Percentiles rank a stretch among this genome's conserved stretches.
phyloP scores from a whole-genome alignment of 2,329 filamentous ascomycete genomes.

The Ascochyta rabiei region DNA sequence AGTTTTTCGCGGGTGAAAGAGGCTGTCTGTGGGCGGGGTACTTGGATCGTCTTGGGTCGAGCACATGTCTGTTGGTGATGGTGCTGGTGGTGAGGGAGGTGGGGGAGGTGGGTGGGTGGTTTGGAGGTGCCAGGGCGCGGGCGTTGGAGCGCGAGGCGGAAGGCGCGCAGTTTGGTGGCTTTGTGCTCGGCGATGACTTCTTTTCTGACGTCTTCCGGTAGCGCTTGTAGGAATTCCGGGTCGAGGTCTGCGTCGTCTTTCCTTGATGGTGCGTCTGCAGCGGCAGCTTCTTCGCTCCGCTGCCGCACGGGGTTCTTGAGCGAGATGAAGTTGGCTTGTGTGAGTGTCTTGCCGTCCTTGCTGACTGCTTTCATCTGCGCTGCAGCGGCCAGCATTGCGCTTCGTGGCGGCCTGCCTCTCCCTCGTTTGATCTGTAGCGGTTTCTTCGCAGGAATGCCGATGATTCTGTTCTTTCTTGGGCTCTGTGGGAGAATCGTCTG shows the following conservation, averaged over 20 bases:
- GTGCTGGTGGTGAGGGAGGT: neutral
- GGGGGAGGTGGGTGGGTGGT: neutral
- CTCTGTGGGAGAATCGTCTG: constrained; percentile 48
- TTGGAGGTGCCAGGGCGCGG: constrained; percentile 12
- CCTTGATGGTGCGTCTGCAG: constrained; percentile 29
- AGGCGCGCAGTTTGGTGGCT: constrained; percentile 33
- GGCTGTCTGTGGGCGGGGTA: constrained; percentile 59
- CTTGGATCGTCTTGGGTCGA: constrained; percentile 41
- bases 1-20: constrained; percentile 68
- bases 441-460: constrained; percentile 58
- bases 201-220: constrained; percentile 69
- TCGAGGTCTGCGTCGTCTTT: constrained; percentile 28
- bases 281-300: constrained; percentile 28
- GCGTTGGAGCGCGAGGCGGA: constrained; percentile 39
- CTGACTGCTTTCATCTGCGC: constrained; percentile 55
- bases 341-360: constrained; percentile 53
- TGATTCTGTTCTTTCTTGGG: constrained; percentile 59
- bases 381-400: constrained; percentile 52
- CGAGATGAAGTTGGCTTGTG: constrained; percentile 75
- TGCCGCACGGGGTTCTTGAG: constrained; percentile 37
- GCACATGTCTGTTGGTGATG: no score
- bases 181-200: constrained; percentile 80
- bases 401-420: constrained; percentile 55
- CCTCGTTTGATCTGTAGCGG: constrained; percentile 71
- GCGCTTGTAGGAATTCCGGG: constrained; percentile 75